Conservation (phyloP, 345 rosid genomes). For the Eucalyptus polyanthemos region DNA sequence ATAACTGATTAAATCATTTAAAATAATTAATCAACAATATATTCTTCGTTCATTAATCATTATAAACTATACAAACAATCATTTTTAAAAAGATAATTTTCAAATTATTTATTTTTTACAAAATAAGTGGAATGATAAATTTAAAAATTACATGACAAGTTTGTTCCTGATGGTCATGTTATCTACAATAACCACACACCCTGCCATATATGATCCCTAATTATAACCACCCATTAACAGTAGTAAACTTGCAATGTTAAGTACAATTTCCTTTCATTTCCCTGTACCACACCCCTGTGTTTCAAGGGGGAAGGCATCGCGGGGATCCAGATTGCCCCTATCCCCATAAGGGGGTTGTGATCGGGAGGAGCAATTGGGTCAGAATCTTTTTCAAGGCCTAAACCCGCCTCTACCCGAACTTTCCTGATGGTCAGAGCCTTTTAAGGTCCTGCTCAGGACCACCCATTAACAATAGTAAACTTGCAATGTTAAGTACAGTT, state of each 20-base stretch:
- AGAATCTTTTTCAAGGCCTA: accelerated
- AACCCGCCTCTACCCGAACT: too few species aligned
- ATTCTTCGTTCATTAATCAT: not conserved
- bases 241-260: not conserved
- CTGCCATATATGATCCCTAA: not conserved
- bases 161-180: not conserved
- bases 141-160: not conserved
- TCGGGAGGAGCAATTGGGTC: too few species aligned
- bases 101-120: not conserved
- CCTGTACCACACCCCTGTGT: too few species aligned
- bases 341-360: too few species aligned
- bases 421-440: too few species aligned
- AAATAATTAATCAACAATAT: not conserved
- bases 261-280: not conserved
- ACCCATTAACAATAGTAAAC: not conserved
- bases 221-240: too few species aligned
- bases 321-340: too few species aligned
- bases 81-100: not conserved
- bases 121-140: not conserved
- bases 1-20: not conserved
- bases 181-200: not conserved
- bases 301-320: too few species aligned
- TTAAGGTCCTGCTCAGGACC: too few species aligned
- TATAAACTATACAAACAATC: not conserved
- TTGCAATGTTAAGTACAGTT: not conserved